Conservation (phyloP, 2,329 filamentous ascomycete genomes). For the Sclerotiophoma versabilis region DNA sequence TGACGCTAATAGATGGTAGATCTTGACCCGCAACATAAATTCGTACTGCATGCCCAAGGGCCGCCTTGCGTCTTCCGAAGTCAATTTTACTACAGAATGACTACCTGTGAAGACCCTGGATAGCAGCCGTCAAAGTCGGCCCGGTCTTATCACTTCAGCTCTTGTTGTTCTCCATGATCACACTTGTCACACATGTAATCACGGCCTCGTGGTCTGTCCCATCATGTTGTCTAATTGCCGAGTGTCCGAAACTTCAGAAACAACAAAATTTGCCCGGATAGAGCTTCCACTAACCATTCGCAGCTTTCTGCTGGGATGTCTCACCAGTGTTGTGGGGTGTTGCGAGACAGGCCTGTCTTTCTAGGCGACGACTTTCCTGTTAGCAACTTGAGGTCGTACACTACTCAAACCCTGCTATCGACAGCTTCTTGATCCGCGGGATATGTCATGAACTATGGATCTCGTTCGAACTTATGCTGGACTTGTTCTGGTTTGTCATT, state of each 20-base stretch:
- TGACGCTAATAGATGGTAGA: not conserved
- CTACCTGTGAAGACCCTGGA: not conserved
- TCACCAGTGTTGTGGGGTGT: not conserved
- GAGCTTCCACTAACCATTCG: not conserved
- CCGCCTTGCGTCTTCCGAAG: not conserved
- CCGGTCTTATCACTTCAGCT: not conserved
- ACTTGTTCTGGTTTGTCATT: not conserved
- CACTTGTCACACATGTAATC: not conserved
- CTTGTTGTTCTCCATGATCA: not conserved
- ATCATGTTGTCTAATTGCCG: not conserved
- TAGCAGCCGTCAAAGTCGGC: not conserved
- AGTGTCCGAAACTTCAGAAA: not conserved
- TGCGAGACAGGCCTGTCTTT: conserved; percentile 3
- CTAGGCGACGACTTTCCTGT: not conserved
- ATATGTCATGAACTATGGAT: no score
- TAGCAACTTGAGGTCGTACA: not conserved
- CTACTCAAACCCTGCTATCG: not conserved
- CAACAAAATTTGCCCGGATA: not conserved
- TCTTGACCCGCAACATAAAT: not conserved
- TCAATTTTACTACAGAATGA: not conserved
- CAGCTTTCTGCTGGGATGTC: conserved; percentile 3
- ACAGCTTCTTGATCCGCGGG: not conserved
- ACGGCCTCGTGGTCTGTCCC: conserved; percentile 1
- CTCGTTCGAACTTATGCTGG: no score
- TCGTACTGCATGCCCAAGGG: not conserved